Evolutionary conservation across 176 grass and related monocot genomes (phyloP).

Genomic region (Ensete ventricosum): DNA sequence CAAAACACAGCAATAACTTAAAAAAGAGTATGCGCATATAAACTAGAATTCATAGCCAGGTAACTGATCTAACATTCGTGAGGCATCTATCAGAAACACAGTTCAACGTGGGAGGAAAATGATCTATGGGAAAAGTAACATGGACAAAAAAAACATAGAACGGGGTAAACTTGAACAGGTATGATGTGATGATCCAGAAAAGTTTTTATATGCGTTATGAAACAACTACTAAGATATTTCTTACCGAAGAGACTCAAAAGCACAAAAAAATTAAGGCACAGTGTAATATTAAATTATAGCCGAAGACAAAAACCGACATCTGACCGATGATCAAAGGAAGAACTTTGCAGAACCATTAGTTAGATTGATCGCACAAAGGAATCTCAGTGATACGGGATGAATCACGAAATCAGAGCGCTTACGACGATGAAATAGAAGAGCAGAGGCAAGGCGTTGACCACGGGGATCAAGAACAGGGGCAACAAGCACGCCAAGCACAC

Average conservation of each 20-base stretch:
- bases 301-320: not conserved
- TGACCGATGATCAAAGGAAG: not conserved
- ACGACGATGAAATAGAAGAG: slow-evolving; percentile 78
- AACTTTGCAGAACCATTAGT: not conserved
- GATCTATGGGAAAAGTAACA: no score
- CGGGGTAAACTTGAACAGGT: not conserved
- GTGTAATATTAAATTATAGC: not conserved
- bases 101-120: no score
- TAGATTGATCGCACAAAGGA: not conserved
- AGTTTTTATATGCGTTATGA: no score
- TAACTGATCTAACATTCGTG: no score
- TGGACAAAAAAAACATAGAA: no score
- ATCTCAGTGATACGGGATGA: not conserved
- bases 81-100: no score
- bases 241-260: not conserved
- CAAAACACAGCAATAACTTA: no score
- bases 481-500: slow-evolving; percentile 78
- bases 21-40: no score
- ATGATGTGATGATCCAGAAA: not conserved
- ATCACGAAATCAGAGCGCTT: slow-evolving; percentile 1
- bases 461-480: slow-evolving; percentile 83
- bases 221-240: not conserved
- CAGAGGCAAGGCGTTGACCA: slow-evolving; percentile 92
- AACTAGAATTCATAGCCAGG: no score
- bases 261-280: not conserved